Conservation (phyloP, 768 basidiomycete genomes). For the Russula compacta region DNA sequence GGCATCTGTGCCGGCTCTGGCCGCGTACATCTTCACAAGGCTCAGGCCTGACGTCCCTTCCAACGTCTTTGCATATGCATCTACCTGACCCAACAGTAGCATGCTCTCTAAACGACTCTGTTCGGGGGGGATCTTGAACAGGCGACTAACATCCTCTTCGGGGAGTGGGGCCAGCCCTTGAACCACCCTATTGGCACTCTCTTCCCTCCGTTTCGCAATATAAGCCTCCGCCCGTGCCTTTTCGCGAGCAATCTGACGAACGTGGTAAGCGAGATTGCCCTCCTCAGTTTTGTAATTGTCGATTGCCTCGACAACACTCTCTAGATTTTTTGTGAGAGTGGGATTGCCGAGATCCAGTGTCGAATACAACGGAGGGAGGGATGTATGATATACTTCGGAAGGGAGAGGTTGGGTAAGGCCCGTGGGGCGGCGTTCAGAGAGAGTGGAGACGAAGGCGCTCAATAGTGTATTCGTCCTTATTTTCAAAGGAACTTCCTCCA, state of each 20-base stretch:
- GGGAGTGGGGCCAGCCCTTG: constrained; percentile 83
- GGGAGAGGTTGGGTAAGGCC: constrained; percentile 32
- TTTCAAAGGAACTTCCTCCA: constrained; percentile 79
- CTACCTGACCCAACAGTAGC: constrained; percentile 79
- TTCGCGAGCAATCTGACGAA: constrained; percentile 83
- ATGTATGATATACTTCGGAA: constrained; percentile 25
- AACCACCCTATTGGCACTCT: constrained; percentile 66
- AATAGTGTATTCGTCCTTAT: constrained; percentile 75
- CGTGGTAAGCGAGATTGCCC: constrained; percentile 82
- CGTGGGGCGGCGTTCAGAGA: constrained; percentile 42
- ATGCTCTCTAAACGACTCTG: constrained; percentile 84
- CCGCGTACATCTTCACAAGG: constrained; percentile 82
- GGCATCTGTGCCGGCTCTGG: constrained; percentile 32
- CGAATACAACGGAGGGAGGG: constrained; percentile 53
- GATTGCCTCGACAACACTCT: constrained; percentile 77
- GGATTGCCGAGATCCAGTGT: constrained; percentile 62
- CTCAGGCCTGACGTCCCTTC: constrained; percentile 49
- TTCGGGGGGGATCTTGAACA: constrained; percentile 85
- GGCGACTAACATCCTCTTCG: constrained; percentile 72
- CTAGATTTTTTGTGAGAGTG: constrained; percentile 66
- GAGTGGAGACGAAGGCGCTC: constrained; percentile 63
- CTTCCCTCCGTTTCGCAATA: constrained; percentile 80
- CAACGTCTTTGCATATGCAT: constrained; percentile 73
- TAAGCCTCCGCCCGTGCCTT: constrained; percentile 69
- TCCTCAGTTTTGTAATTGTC: constrained; percentile 86